Evolutionary conservation across 2,329 filamentous ascomycete species (phyloP), one percentile per base, ranked within the genome.

Genomic region (Sarocladium kiliense): DNA sequence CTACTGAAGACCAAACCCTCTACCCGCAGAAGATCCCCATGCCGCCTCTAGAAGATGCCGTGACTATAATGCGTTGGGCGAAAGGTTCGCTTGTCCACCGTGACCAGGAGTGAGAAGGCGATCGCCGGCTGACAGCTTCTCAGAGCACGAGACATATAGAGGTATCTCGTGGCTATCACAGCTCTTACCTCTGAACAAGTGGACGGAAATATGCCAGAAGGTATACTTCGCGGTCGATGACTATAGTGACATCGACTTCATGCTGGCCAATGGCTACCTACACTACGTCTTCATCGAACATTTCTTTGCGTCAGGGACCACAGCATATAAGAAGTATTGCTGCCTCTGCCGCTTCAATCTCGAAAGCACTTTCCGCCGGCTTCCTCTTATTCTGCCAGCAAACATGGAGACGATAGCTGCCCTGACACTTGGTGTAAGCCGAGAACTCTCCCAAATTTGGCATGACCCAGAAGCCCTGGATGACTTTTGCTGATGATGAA

Each of bases 141-240:
- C 37, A 71, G 67, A 56, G 2, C 65, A 70, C 32, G 56, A 60
- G 14, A 18, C 21, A 1, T 62, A 65, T 50, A 54, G 58, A 5
- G 62, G 64, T 39, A 61, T 72, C 0, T n/a, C 36, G 1, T 69
- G 68, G 62, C 59, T 73, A 14, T 66, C 62, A 16, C 61, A 62
- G 3, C 61, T 73, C 3, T 63, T 72, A 14, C 66, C 71, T 1
- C 58, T 70, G 0, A 54, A 65, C 0, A 62, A 42, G 1, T 71
- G 70, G 26, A 59, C 64, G 2, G 62, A 69, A 2, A 62, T 66
- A 10, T 69, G 68, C 41, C 63, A 61, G 25, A 68, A 66, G 56
- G 62, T 73, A 7, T 73, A 69, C 54, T 73, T 73, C 47, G 65
- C 67, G 1, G 55, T 70, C 3, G 64, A 70, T 7, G 63, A 65